Conservation (phyloP, 2,329 filamentous ascomycete species). For the Ciborinia camelliae region DNA sequence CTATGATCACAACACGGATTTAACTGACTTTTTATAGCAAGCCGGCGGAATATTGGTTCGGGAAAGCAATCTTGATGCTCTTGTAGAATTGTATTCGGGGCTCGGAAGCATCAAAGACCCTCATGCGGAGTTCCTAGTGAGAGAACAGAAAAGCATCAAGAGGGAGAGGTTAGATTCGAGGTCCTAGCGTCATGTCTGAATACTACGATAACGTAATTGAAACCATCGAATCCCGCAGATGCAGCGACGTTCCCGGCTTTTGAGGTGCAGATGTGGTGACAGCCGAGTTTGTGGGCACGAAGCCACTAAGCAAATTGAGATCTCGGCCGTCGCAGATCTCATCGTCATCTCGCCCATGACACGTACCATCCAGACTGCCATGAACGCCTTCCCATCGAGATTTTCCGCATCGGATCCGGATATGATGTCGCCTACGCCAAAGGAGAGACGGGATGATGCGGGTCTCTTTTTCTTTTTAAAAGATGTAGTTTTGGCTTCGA, state of each 20-base stretch:
- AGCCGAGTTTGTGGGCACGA: constrained; percentile 83
- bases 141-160: constrained; percentile 92
- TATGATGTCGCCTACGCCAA: constrained; percentile 59
- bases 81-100: constrained; percentile 88
- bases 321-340: no score
- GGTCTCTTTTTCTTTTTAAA: constrained; percentile 67
- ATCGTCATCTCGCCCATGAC: no score
- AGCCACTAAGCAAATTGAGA: no score
- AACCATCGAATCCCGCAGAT: constrained; percentile 85
- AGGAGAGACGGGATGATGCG: constrained; percentile 66
- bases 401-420: constrained; percentile 53
- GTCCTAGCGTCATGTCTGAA: constrained; percentile 76
- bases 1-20: constrained; percentile 17
- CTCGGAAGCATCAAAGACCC: constrained; percentile 92
- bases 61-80: constrained; percentile 91
- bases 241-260: constrained; percentile 68
- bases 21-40: constrained; percentile 39
- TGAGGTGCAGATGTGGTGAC: constrained; percentile 79
- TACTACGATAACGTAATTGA: constrained; percentile 73
- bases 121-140: constrained; percentile 89
- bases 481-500: constrained; percentile 48
- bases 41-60: constrained; percentile 71
- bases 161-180: constrained; percentile 83
- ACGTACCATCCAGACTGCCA: no score
- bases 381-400: no score